Percentiles rank a stretch among this genome's conserved stretches.
phyloP scores from a whole-genome alignment of 1,284 basidiomycete genomes.

The Athelia sp. region DNA sequence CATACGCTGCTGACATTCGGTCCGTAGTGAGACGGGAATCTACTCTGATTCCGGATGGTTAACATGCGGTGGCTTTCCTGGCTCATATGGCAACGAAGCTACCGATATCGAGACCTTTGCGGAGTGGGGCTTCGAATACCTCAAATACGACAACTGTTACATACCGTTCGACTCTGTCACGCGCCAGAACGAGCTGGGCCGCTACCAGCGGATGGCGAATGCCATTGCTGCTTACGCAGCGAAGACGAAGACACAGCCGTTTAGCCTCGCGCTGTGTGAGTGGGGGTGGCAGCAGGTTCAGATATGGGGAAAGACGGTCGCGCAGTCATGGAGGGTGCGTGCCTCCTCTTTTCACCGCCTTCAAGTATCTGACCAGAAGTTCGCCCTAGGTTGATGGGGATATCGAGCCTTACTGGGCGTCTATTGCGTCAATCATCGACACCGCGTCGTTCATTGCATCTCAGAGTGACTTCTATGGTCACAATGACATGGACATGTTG shows the following conservation, averaged over 20 bases:
- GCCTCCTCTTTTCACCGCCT: neutral
- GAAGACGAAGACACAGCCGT: conserved; percentile 31
- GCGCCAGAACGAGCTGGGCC: conserved; percentile 41
- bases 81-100: conserved; percentile 44
- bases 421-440: neutral
- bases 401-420: conserved; percentile 17
- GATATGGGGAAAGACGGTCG: conserved; percentile 36
- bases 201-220: conserved; percentile 43
- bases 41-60: conserved; percentile 52
- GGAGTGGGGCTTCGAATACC: conserved; percentile 49
- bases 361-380: neutral
- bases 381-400: conserved; percentile 24
- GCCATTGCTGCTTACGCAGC: conserved; percentile 37
- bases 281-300: conserved; percentile 34
- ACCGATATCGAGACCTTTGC: conserved; percentile 39
- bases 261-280: conserved; percentile 47
- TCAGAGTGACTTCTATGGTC: conserved; percentile 56
- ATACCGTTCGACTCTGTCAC: conserved; percentile 45
- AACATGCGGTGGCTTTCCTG: conserved; percentile 47
- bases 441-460: conserved; percentile 46
- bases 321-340: conserved; percentile 43
- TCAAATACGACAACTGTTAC: conserved; percentile 50
- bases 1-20: neutral
- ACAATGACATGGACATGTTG: conserved; percentile 54
- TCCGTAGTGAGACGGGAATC: conserved; percentile 26